Conservation (phyloP, 1,284 basidiomycete genomes). For the Serendipita sp. region DNA sequence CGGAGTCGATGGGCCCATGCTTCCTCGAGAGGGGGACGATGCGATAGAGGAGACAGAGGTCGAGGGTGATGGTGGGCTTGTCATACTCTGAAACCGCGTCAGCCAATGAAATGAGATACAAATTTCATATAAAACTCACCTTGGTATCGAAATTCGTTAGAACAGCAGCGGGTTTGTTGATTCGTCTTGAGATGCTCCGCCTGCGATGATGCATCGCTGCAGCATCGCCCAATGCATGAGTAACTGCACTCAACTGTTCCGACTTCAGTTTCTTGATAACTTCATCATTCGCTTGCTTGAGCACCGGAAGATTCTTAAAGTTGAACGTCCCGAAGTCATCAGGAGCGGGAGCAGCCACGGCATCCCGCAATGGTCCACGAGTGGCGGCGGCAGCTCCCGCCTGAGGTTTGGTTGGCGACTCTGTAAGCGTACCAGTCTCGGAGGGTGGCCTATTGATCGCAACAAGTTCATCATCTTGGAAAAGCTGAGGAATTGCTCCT, state of each 20-base stretch:
- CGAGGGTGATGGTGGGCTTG: constrained; percentile 74
- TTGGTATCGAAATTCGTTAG: constrained; percentile 32
- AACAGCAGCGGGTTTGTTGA: constrained; percentile 66
- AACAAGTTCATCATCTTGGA: constrained; percentile 69
- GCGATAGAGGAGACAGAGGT: constrained; percentile 88
- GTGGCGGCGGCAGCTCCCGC: constrained; percentile 31
- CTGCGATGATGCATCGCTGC: constrained; percentile 40
- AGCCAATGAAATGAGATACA: neutral
- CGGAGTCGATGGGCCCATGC: constrained; percentile 48
- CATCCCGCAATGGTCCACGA: constrained; percentile 26
- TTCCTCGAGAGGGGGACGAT: constrained; percentile 74
- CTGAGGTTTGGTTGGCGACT: constrained; percentile 22
- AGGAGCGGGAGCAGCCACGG: constrained; percentile 36
- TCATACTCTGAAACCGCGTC: constrained; percentile 17
- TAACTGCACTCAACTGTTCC: constrained; percentile 59
- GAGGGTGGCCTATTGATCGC: constrained; percentile 27
- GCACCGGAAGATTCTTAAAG: constrained; percentile 92
- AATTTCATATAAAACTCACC: constrained; percentile 10
- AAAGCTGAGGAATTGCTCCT: constrained; percentile 77
- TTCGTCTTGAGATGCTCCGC: constrained; percentile 56
- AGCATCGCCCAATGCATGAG: constrained; percentile 58
- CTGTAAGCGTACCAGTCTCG: constrained; percentile 33
- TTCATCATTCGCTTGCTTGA: constrained; percentile 98
- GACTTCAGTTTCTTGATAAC: constrained; percentile 89
- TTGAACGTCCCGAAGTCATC: constrained; percentile 97